A percentile compares a stretch with the other conserved stretches of the same genome.
phyloP scores from a whole-genome alignment of 805 yeast genomes.

The Kodamaea hsintzibuensis region DNA sequence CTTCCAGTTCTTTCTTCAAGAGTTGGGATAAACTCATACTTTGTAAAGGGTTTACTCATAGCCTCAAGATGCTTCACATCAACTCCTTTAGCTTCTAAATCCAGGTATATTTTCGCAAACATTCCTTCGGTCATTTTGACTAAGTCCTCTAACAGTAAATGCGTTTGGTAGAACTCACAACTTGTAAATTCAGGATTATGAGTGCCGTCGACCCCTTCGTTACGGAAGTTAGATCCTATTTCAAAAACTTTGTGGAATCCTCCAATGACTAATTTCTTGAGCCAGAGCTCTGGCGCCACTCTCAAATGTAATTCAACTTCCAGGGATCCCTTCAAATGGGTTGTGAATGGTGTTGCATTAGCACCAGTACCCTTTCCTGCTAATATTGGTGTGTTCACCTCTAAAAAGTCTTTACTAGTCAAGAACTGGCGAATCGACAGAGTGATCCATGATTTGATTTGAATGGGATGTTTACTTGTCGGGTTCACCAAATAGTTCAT shows the following conservation, averaged over 20 bases:
- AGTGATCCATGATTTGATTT: slow-evolving; percentile 57
- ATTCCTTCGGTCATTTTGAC: slow-evolving; percentile 64
- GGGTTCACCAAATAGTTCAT: slow-evolving; percentile 69
- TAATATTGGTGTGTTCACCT: slow-evolving; percentile 87
- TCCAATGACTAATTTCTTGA: slow-evolving; percentile 75
- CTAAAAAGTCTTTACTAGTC: slow-evolving; percentile 57
- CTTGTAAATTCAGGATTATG: slow-evolving; percentile 95
- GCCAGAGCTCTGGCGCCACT: slow-evolving; percentile 95
- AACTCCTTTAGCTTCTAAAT: slow-evolving; percentile 19
- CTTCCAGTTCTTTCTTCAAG: slow-evolving; percentile 55
- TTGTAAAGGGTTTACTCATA: slow-evolving; percentile 18
- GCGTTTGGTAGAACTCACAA: slow-evolving; percentile 84
- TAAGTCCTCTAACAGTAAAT: slow-evolving; percentile 63
- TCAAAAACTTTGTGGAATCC: slow-evolving; percentile 90
- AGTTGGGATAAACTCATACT: slow-evolving; percentile 66
- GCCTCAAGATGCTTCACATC: slow-evolving; percentile 23
- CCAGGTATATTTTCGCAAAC: slow-evolving; percentile 41
- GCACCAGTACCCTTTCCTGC: slow-evolving; percentile 84
- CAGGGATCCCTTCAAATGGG: slow-evolving; percentile 42
- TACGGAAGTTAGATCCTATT: slow-evolving; percentile 81
- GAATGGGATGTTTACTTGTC: slow-evolving; percentile 45
- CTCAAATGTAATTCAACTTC: slow-evolving; percentile 55
- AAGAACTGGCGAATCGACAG: slow-evolving; percentile 59
- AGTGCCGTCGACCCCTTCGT: slow-evolving; percentile 89
- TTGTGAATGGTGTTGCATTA: slow-evolving; percentile 81